Conservation (phyloP, 2,329 filamentous ascomycete genomes). For the Colletotrichum godetiae region DNA sequence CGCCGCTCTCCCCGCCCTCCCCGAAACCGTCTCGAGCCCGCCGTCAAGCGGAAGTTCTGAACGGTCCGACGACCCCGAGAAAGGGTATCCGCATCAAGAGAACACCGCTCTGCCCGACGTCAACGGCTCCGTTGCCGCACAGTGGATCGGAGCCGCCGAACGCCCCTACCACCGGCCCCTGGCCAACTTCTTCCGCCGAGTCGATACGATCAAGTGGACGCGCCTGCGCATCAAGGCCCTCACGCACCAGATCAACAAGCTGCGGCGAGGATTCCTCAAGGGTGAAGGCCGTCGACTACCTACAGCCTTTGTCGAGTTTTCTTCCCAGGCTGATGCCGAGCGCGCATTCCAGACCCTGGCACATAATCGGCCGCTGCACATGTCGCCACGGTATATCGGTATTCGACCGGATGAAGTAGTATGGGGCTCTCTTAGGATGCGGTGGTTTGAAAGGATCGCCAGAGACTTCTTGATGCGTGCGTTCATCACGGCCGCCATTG, state of each 20-base stretch:
- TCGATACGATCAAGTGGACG: slow-evolving; percentile 94
- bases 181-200: slow-evolving; percentile 82
- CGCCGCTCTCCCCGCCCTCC: background rate
- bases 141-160: slow-evolving; percentile 79
- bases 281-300: slow-evolving; percentile 70
- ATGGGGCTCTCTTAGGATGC: slow-evolving; percentile 79
- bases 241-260: slow-evolving; percentile 63
- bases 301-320: slow-evolving; percentile 94
- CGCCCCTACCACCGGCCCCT: slow-evolving; percentile 79
- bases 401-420: slow-evolving; percentile 84
- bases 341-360: slow-evolving; percentile 84
- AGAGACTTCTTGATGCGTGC: slow-evolving; percentile 72
- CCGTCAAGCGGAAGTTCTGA: background rate
- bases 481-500: slow-evolving; percentile 77
- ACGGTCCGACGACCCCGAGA: slow-evolving; percentile 38
- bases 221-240: slow-evolving; percentile 62
- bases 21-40: slow-evolving; percentile 41
- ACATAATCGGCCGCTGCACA: slow-evolving; percentile 84
- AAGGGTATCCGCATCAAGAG: slow-evolving; percentile 42
- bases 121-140: slow-evolving; percentile 70
- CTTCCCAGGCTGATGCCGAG: slow-evolving; percentile 84
- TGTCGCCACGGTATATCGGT: slow-evolving; percentile 87
- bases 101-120: slow-evolving; percentile 49
- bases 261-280: slow-evolving; percentile 72
- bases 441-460: slow-evolving; percentile 81